Evolutionary conservation across 73 alveolate species (phyloP), one percentile per base, ranked within the genome.

Genomic region (Uronychia setigera): DNA sequence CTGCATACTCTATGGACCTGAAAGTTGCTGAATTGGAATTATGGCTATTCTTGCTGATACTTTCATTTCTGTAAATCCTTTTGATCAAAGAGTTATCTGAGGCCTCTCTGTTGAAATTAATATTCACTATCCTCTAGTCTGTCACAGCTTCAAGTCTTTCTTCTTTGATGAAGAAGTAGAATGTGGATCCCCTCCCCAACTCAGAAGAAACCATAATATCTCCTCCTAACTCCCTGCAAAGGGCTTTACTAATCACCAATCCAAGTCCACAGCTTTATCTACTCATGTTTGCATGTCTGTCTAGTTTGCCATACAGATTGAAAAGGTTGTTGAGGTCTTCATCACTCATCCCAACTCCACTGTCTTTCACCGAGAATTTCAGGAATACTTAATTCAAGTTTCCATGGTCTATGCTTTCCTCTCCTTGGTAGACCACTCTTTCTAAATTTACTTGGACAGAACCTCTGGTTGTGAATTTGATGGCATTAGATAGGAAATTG

Each of bases 281-380:
- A 31, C 83, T 90, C 0, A 78, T 28, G 0, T 87, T 84, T 30
- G 81, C 81, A 85, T 86, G 81, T 26, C 58, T 75, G 19, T 46
- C 59, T 13, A 90, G 77, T 25, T 81, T 90, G 11, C 85, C 86
- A 81, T 77, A 90, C 0, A 78, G 83, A 25, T 29, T 85, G 57
- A 90, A 90, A 19, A 90, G 59, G 0, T 60, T 58, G 29, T 76
- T 31, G 30, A 80, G 19, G 33, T 85, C 76, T 30, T 82, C 82
- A 35, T 79, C 78, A 0, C 83, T 46, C 25, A 90, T 79, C 0
- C 95, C 95, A 5, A 81, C 83, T n/a, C 95, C 95, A 5, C 89
- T 78, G 58, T 90, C 95, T 33, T 60, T 58, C 0, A 90, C 95
- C 31, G 0, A 5, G 33, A 85, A 26, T 33, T 78, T 33, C 19